Base-by-base conservation (phyloP, 1,284 basidiomycete species). In the Leucoagaricus sp. region DNA sequence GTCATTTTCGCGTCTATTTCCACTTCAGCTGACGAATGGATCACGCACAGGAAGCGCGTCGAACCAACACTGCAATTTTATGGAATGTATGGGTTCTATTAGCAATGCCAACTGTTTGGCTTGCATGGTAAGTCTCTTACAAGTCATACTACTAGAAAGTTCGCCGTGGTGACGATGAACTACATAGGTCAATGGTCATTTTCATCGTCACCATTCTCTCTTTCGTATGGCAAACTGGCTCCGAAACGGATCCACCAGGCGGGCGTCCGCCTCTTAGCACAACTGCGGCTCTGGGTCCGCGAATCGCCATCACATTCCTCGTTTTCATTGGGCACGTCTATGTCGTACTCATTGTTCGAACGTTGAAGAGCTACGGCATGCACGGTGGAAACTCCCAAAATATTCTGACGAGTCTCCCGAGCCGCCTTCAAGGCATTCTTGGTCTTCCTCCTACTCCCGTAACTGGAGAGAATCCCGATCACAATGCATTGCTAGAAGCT, bases 21-120 rank as follows among this genome's bases (percentile, higher is more conserved):
- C n/a, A n/a, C n/a, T n/a, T n/a, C n/a, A n/a, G n/a, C n/a, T n/a
- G n/a, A n/a, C n/a, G n/a, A n/a, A n/a, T n/a, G n/a, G n/a, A n/a
- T n/a, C n/a, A n/a, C n/a, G n/a, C n/a, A n/a, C 59, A 90, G 85
- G 88, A 91, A 70, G 85, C 87, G 19, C 79, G 82, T 52, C 82
- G 80, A 67, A 81, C 81, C 0, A 81, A 84, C 34, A 86, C 88
- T 0, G 70, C 79, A 8, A 82, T 91, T 21, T 77, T 82, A 68
- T 92, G 89, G 89, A 92, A 91, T 60, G 86, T 89, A 12, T 92
- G 89, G 90, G 85, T 91, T 1, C 64, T 92, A 8, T 73, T 92
- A 13, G 83, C 87, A 0, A 85, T 89, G 72, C 89, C 89, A 0
- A 83, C 80, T 0, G 73, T 91, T 13, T 92, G 87, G 84, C 80